Evolutionary conservation across 768 basidiomycete genomes (phyloP), one percentile per base, ranked within the genome.

Genomic region (Hypsizygus marmoreus): DNA sequence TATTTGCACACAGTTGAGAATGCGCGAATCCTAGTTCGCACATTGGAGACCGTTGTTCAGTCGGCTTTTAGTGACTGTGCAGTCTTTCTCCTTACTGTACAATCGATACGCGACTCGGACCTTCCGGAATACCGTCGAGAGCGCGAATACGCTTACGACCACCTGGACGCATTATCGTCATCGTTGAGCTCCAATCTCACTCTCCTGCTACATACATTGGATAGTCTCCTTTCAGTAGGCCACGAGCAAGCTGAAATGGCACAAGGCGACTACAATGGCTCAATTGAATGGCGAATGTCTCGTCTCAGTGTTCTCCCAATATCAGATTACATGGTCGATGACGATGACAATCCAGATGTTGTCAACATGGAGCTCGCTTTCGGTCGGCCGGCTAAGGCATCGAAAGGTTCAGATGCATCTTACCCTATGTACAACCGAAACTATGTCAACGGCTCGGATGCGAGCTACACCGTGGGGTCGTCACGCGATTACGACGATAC

Each of bases 251-350:
- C 80, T 2, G 80, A 84, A 11, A 68, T 84, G 29, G 80, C 82
- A 14, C 79, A 80, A 60, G 82, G 77, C 42, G 84, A 87, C 48
- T 88, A 89, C 64, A 80, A 74, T 44, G 81, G 80, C 4, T 86
- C 88, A 1, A 89, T 89, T 43, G 84, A 88, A 45, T 84, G 85
- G 84, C 76, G 88, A 16, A 78, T 81, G 71, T 88, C 86, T 12
- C 81, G 85, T 12, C 63, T 85, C 34, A 86, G 86, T 55, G 70
- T 55, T 76, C 59, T 77, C 80, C 55, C 77, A 77, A 53, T 53
- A 34, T 35, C 43, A 10, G 35, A 44, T 9, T 47, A 39, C 60
- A 67, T 49, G 64, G 61, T 17, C 71, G 74, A 47, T 9, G 42
- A 36, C 13, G 50, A 46, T 12, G 46, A 53, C 36, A 31, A 23